Base-by-base conservation (phyloP, 495 filamentous ascomycete genomes). In the Podospora comata region DNA sequence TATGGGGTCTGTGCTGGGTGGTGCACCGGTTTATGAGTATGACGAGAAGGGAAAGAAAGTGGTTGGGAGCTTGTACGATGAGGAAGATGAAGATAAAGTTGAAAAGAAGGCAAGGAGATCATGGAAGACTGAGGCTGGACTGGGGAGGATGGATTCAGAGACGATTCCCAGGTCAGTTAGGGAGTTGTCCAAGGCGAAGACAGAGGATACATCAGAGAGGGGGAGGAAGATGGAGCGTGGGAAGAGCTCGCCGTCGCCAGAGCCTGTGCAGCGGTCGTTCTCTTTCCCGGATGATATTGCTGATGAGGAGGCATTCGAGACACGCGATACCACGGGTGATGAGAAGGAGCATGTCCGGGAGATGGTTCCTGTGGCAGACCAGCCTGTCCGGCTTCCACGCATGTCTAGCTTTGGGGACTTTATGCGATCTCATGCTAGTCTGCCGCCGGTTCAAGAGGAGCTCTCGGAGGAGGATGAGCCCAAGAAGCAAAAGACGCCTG, bases 371-470 rank as follows among this genome's bases (percentile, higher is more conserved):
- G 18, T 56, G 18, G 55, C 61, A 32, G 67, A 70, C 44, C 28
- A 64, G 26, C 67, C 65, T 34, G 53, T 62, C 5, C 68, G 57
- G 2, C 48, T 77, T n/a, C 73, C 73, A 34, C 73, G 66, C 9
- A 70, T 75, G 34, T 75, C 75, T 19, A 76, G 65, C 30, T 68
- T 77, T 4, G 67, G 69, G 16, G 77, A 79, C 68, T 79, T 79
- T 60, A 75, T 78, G 54, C 77, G 78, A 26, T 75, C 78, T n/a
- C 74, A 77, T 19, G 70, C 78, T 18, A 79, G 77, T 67, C 73
- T 83, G 11, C 71, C 81, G 23, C 79, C 80, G 7, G 80, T 83
- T 15, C 73, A 76, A 70, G 81, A 83, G 66, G 78, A 73, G 27
- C 71, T 66, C 16, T 77, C 80, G 6, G 78, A 79, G 18, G 67